Evolutionary conservation across 257 asterid genomes (phyloP), one percentile per base, ranked within the genome.

Genomic region (Solanum sitiens): DNA sequence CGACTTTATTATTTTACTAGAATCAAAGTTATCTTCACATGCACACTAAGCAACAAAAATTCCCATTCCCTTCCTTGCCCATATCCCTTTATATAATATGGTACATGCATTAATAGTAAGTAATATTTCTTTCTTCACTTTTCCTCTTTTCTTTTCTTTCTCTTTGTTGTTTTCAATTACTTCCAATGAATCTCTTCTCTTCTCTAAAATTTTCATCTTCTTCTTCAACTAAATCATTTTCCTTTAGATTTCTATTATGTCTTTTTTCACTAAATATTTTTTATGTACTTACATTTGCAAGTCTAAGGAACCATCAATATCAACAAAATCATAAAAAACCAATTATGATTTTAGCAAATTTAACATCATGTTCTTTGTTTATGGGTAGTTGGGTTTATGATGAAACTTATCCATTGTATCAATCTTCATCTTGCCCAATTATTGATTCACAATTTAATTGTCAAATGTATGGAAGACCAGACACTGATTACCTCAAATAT

Each of bases 401-500:
- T 53, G 96, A 95, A 4, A 86, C 92, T 7, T 92, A 93, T 42
- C 99, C 98, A 4, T 33, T 90, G 3, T 97, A 97, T 87, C 93
- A 92, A 12, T 93, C 92, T 50, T 92, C 96, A n/a, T 86, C 89
- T 6, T 97, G 99, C 86, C 93, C 96, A 15, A 84, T 94, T 3
- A 93, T 97, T 72, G 99, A 97, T 89, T 83, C 98, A 0, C 92
- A 94, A 77, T 97, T 97, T 90, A 96, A 96, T 88, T 97, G 99
- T 82, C 95, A 88, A 40, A 88, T 88, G 94, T 97, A 88, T 76
- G 99, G 99, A 21, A 87, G 99, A 12, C 98, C 99, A 1, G 99
- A 97, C 68, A 87, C 96, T 32, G 96, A 95, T 84, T 97, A 95
- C 90, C 98, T 97, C 77, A 94, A 92, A 84, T 97, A 93, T 67